Evolutionary conservation across 2,329 filamentous ascomycete genomes (phyloP), one percentile per base, ranked within the genome.

Genomic region (Cladosporium sp.): DNA sequence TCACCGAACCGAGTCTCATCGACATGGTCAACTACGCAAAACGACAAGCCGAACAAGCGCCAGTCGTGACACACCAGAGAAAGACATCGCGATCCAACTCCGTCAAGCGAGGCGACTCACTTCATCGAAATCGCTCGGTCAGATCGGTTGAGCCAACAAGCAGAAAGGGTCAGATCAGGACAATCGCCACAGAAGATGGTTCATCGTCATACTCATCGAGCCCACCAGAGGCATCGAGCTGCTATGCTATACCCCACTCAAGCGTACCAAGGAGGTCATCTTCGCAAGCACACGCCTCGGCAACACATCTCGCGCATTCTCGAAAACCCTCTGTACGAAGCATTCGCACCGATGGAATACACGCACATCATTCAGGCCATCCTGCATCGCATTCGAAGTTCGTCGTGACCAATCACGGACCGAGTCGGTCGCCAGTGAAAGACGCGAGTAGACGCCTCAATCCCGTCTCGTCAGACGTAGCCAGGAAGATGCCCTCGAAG

Each of bases 371-470:
- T 30, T 5, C 7, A 11, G 36, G 12, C 15, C 9, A n/a, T 19
- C 12, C 27, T 13, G 37, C 24, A 4, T 17, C 37, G 7, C 18
- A 12, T 12, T 24, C 37, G 2, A 32, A 41, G 8, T 34, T 51
- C 36, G 69, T 69, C 6, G 70, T 78, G 32, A 68, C 74, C 13
- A 68, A 71, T 32, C 64, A 68, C 29, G 76, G 75, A 7, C 68
- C 68, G 29, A 74, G 74, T 19, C 64, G 68, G 27, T 79, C 77
- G 17, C 76, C 77, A 3, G 68, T 79, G 29, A 75, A 74, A 47
- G 66, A 73, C 40, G 62, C 70, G 29, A 66, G 69, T 30, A 62
- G 64, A 4, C 63, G 65, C 42, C 63, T 70, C 32, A 70, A 75
- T 56, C 66, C 74, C 40, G 64, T 73, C 27, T 68, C 68, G 11